Conservation (phyloP, 768 basidiomycete species). For the Phaeotremella skinneri region DNA sequence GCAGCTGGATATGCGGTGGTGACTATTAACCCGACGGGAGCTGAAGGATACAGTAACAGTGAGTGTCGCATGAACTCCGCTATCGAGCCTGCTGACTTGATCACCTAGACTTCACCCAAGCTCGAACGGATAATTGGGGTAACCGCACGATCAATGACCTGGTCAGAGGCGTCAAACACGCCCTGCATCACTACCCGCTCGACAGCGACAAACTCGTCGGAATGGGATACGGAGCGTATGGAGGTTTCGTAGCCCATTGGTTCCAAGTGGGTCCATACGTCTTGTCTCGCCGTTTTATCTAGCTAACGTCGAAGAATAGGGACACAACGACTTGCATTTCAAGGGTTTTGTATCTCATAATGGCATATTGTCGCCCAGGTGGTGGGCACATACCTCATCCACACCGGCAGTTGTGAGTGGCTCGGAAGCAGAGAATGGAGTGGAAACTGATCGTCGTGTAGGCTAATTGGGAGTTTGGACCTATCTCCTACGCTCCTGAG, state of each 20-base stretch:
- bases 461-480: constrained; percentile 10
- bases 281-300: not conserved
- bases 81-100: not conserved
- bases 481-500: constrained; percentile 3
- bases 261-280: constrained; percentile 3
- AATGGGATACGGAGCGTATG: constrained; percentile 9
- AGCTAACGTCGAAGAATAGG: not conserved
- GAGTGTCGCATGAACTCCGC: not conserved
- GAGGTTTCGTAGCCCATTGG: constrained; percentile 9
- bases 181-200: constrained; percentile 1
- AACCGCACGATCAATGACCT: constrained; percentile 11
- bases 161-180: constrained; percentile 1
- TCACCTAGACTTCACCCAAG: constrained; percentile 3
- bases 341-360: constrained; percentile 6
- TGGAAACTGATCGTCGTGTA: not conserved
- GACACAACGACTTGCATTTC: not conserved
- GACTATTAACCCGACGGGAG: constrained; percentile 9
- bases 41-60: constrained; percentile 13
- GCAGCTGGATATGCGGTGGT: constrained; percentile 9
- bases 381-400: constrained; percentile 4
- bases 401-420: constrained; percentile 2
- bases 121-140: constrained; percentile 5
- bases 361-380: constrained; percentile 6
- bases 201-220: constrained; percentile 5
- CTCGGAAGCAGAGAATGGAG: not conserved